Evolutionary conservation across 257 asterid species (phyloP).

Genomic region (Ehretia macrophylla): DNA sequence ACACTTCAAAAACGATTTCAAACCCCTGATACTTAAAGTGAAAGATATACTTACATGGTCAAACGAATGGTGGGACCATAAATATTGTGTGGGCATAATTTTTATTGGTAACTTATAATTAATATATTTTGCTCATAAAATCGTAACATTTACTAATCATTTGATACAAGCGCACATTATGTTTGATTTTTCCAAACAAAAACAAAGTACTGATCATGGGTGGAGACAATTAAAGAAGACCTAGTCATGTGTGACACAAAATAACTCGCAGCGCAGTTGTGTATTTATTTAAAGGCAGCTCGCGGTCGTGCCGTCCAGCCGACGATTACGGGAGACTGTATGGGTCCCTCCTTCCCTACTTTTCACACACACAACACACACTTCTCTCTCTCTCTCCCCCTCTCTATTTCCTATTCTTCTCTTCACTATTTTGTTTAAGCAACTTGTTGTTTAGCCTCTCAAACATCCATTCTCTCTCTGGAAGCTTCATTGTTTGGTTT

Average conservation of each 20-base stretch:
- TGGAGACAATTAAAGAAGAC: conserved; percentile 13
- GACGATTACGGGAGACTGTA: conserved; percentile 12
- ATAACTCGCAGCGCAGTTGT: conserved; percentile 7
- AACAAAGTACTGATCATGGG: background rate
- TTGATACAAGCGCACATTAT: too few species aligned
- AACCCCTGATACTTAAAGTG: too few species aligned
- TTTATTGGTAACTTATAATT: too few species aligned
- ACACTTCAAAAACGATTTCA: too few species aligned
- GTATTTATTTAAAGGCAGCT: conserved; percentile 4
- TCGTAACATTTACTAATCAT: too few species aligned
- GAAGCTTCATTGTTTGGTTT: background rate
- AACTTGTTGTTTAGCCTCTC: background rate
- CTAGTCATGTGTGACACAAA: conserved; percentile 13
- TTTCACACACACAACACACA: too few species aligned
- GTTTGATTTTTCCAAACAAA: too few species aligned
- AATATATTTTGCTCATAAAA: too few species aligned
- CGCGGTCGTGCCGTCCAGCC: conserved; percentile 7
- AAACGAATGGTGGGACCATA: too few species aligned
- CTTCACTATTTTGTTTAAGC: background rate
- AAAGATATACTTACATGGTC: too few species aligned
- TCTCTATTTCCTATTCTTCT: background rate
- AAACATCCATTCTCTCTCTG: background rate
- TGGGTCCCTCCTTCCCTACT: background rate
- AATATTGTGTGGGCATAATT: too few species aligned
- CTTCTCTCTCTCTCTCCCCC: background rate